Base-by-base conservation (phyloP, 345 rosid genomes). In the Nephelium lappaceum region DNA sequence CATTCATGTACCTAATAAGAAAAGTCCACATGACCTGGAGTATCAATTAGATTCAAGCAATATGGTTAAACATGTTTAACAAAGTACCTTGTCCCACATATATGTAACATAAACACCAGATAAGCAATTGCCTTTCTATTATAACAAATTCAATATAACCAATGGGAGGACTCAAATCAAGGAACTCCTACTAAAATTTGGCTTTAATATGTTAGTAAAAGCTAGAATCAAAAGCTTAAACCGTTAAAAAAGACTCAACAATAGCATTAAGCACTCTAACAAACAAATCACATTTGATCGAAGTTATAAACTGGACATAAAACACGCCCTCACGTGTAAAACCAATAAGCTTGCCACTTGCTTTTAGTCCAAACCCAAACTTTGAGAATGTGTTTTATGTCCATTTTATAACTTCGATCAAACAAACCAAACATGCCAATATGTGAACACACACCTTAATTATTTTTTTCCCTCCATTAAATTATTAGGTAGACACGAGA, bases 1-100 rank as follows among this genome's bases (percentile, higher is more conserved):
- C 71, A 77, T 55, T 67, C 11, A 36, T 67, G 72, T 89, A 93
- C 98, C 98, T 96, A 98, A 72, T 96, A 96, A 61, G 98, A 92
- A 86, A 96, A 96, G 86, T 96, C 99, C 41, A 96, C 97, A 79
- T 94, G 99, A 15, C 99, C 98, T 5, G 99, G 98, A 70, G 99
- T 96, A 81, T 96, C 99, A 78, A 96, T 96, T 67, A 96, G 85
- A 84, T 96, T 96, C 79, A 94, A 83, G 81, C 99, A 96, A 82
- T 88, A 96, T 0, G n/a, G n/a, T n/a, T n/a, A n/a, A n/a, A n/a
- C n/a, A n/a, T n/a, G n/a, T n/a, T n/a, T n/a, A n/a, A n/a, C n/a
- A n/a, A n/a, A n/a, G n/a, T n/a, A n/a, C n/a, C n/a, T n/a, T n/a
- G n/a, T n/a, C n/a, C n/a, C n/a, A n/a, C n/a, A n/a, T n/a, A n/a